These are phyloP conservation scores for Phytopythium sindhum DNA, from an alignment of 352 stramenopile species.

Conservation along the genomic window DNA sequence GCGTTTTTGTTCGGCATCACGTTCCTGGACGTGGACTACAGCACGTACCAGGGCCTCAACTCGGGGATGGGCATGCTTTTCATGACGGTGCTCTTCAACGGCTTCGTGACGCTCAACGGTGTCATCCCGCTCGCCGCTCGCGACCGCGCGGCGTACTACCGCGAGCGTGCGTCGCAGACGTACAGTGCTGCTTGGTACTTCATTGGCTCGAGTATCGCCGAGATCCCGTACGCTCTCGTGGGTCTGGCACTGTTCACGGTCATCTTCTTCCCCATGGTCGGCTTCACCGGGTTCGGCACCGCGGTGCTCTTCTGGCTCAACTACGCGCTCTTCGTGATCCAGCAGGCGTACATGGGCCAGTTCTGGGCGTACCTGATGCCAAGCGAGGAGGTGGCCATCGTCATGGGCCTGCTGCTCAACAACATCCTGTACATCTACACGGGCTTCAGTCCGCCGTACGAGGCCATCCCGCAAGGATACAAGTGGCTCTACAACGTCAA, in stretches of 20 bases:
- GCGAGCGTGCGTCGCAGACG: constrained; percentile 58
- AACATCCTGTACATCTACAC: constrained; percentile 23
- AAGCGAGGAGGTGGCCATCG: constrained; percentile 15
- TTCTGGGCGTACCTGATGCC: constrained; percentile 13
- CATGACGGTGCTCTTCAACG: constrained; percentile 64
- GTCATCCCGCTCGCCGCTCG: constrained; percentile 59
- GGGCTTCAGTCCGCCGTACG: constrained; percentile 21
- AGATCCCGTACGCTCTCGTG: constrained; percentile 30
- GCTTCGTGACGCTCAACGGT: constrained; percentile 56
- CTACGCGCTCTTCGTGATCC: constrained; percentile 14
- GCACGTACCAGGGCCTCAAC: constrained; percentile 28
- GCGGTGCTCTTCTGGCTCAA: constrained; percentile 15
- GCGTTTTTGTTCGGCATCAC: constrained; percentile 62
- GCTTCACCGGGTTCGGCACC: constrained; percentile 15
- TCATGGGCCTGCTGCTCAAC: constrained; percentile 19
- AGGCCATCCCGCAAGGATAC: constrained; percentile 4
- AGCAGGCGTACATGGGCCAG: constrained; percentile 22
- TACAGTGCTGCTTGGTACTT: constrained; percentile 69
- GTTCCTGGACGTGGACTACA: constrained; percentile 26
- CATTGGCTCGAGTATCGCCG: constrained; percentile 52
- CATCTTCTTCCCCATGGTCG: constrained; percentile 25
- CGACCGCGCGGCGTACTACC: constrained; percentile 60
- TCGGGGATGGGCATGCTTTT: constrained; percentile 42
- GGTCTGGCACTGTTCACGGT: constrained; percentile 14
- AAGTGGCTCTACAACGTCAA: constrained; percentile 21